Evolutionary conservation across 768 basidiomycete species (phyloP), one percentile per base, ranked within the genome.

Genomic region (Leccinum boreale): DNA sequence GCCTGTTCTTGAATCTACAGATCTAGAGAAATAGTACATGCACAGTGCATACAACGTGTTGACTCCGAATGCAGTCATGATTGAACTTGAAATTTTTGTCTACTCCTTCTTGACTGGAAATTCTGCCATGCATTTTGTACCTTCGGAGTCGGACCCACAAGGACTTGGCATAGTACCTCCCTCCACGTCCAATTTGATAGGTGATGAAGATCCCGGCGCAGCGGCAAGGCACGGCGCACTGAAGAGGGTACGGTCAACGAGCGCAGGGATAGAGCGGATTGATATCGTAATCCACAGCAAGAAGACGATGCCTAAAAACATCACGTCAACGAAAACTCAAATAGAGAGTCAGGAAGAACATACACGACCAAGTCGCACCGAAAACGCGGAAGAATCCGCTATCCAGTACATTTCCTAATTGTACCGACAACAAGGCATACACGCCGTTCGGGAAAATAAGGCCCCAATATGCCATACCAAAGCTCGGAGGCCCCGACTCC

Each of bases 391-490:
- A 83, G 66, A 81, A 79, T 1, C 67, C 65, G 51, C 79, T 81
- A 31, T 82, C 69, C n/a, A 85, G 69, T 17, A 81, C 77, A 24
- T 53, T 65, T 1, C 79, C 81, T 4, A 86, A 69, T 61, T 82
- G 76, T 15, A 83, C 75, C 1, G 79, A 79, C 24, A 81, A 72
- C 14, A 83, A 59, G 10, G 79, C 76, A 62, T 78, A 83, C 4
- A 81, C 81, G 5, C 76, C 83, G 65, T 79, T 81, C 23, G 83
- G 83, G 74, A 84, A 85, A 59, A 84, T 72, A 17, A 79, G 71
- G 5, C 81, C 83, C 82, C 83, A 84, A 64, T 79, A 82, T 0
- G 74, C 73, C 57, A 84, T 60, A 7, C 75, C 70, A 60, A 84
- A 83, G 0, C 73, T 72, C 5, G 82, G 65, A 15, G 12, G 56